Conservation (phyloP, 2,329 filamentous ascomycete species). For the Trichoderma polysporum region DNA sequence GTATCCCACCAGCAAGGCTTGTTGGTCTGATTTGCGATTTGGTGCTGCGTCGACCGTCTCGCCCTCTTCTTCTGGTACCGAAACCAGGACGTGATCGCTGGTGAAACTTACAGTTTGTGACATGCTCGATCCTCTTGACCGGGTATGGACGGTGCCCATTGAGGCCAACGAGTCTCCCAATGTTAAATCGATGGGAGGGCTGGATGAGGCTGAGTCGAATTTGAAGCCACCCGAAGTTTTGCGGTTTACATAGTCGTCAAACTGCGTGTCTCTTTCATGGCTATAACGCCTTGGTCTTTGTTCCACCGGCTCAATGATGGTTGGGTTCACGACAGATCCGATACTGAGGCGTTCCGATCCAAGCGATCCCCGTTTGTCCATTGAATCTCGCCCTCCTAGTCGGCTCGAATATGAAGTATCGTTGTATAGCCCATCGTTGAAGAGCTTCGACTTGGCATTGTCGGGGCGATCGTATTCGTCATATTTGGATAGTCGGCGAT, state of each 20-base stretch:
- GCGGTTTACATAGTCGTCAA: conserved; percentile 45
- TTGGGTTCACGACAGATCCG: conserved; percentile 26
- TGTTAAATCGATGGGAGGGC: conserved; percentile 10
- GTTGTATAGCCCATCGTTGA: conserved; percentile 36
- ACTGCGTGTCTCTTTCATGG: conserved; percentile 48
- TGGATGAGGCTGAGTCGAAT: conserved; percentile 31
- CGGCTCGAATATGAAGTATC: conserved; percentile 30
- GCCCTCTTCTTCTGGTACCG: conserved; percentile 42
- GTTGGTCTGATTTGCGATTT: conserved; percentile 12
- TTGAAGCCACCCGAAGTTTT: conserved; percentile 34
- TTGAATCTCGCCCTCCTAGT: conserved; percentile 25
- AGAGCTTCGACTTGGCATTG: conserved; percentile 51
- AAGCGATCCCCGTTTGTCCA: conserved; percentile 31
- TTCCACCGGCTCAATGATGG: conserved; percentile 25
- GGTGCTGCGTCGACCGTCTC: conserved; percentile 20
- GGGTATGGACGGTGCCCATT: conserved; percentile 19
- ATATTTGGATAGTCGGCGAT: conserved; percentile 48
- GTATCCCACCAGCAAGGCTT: conserved; percentile 7
- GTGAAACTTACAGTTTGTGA: conserved; percentile 37
- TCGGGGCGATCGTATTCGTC: conserved; percentile 52
- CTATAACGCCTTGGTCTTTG: conserved; percentile 38
- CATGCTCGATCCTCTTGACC: conserved; percentile 31
- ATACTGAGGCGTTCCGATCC: conserved; percentile 34
- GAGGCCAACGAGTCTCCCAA: conserved; percentile 12
- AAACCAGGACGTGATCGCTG: conserved; percentile 39